Conservation (phyloP, 108 stramenopile species). For the Nannochloropsis salina region DNA sequence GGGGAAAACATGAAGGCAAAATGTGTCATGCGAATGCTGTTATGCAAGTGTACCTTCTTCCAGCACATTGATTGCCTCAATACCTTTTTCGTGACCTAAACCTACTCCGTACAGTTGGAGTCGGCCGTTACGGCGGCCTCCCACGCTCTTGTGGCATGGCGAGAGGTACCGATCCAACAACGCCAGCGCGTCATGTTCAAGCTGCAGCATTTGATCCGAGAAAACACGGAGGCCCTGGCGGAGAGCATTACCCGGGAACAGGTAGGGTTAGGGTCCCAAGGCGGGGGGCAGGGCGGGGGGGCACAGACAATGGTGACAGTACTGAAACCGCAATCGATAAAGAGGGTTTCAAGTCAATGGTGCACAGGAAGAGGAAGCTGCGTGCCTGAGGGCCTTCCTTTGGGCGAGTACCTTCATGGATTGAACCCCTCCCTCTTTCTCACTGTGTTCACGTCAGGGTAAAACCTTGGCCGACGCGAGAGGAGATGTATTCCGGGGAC, state of each 20-base stretch:
- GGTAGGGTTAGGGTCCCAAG: neutral
- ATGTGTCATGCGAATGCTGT: neutral
- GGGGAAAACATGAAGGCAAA: neutral
- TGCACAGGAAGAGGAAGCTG: neutral
- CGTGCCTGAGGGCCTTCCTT: neutral
- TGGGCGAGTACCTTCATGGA: neutral
- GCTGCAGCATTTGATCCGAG: conserved; percentile 49
- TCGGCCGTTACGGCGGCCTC: conserved; percentile 43
- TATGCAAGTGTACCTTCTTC: neutral
- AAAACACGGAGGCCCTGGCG: conserved; percentile 50
- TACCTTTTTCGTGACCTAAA: neutral
- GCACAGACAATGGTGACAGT: neutral
- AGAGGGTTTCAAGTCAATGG: conserved; percentile 19
- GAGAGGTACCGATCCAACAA: conserved; percentile 52
- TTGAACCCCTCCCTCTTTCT: neutral
- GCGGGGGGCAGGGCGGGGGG: neutral
- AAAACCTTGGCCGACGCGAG: conserved; percentile 45
- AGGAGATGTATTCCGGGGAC: conserved; percentile 88
- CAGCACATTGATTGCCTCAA: neutral
- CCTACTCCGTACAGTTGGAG: conserved; percentile 28
- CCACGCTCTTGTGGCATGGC: conserved; percentile 44
- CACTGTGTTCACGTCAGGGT: neutral
- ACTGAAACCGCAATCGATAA: neutral
- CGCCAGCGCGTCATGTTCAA: conserved; percentile 55
- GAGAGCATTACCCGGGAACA: conserved; percentile 51